Percentiles rank a stretch among this genome's conserved stretches.
These are phyloP conservation scores for Silene latifolia DNA, from an alignment of 148 eudicot species.

Conservation along the genomic window DNA sequence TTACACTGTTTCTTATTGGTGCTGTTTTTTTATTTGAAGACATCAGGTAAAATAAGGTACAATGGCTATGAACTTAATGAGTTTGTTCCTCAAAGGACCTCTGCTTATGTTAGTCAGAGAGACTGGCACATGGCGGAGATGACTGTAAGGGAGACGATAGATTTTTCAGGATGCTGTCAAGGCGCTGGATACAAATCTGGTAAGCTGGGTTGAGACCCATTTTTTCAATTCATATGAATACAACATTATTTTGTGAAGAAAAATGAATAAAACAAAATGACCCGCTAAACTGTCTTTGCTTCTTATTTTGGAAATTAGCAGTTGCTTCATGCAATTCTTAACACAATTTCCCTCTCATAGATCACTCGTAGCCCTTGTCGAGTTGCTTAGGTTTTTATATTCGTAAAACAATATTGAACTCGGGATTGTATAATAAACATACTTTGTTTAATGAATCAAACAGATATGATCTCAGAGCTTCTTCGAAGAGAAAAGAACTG, in stretches of 20 bases:
- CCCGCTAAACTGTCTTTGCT: neutral
- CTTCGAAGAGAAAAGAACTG: slow-evolving; percentile 67
- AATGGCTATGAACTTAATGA: slow-evolving; percentile 74
- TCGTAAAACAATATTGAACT: neutral
- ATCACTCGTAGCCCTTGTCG: neutral
- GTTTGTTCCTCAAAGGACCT: slow-evolving; percentile 79
- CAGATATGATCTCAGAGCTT: slow-evolving; percentile 91
- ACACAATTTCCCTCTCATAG: neutral
- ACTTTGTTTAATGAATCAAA: neutral
- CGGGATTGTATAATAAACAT: neutral
- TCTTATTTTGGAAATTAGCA: neutral
- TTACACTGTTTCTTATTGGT: slow-evolving; percentile 13
- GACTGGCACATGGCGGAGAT: slow-evolving; percentile 91
- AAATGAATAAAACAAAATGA: neutral
- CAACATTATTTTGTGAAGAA: no score
- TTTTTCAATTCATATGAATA: neutral
- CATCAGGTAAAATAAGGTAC: slow-evolving; percentile 71
- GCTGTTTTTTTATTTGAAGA: slow-evolving; percentile 39
- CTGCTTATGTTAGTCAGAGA: slow-evolving; percentile 86
- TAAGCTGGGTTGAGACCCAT: slow-evolving; percentile 24
- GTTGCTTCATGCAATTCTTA: neutral
- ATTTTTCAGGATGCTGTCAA: slow-evolving; percentile 78
- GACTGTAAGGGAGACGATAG: slow-evolving; percentile 85
- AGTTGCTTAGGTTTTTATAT: neutral
- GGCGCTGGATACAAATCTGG: slow-evolving; percentile 79